Evolutionary conservation across 306 rosid genomes (phyloP), one percentile per base, ranked within the genome.

Genomic region (Hippophae tibetana): DNA sequence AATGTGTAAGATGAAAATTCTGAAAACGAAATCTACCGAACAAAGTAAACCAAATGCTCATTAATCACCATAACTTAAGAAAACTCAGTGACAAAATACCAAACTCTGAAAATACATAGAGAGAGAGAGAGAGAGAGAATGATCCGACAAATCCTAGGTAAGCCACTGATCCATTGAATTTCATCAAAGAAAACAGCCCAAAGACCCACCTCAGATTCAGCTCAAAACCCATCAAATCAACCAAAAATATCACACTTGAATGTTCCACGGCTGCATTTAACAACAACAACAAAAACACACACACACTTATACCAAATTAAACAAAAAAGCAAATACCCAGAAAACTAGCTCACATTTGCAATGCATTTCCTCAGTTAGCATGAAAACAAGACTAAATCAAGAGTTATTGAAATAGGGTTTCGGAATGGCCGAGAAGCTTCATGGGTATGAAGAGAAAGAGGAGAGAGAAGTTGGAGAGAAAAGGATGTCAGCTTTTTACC

Each of bases 21-120:
- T 3, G 48, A 57, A 14, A 56, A 31, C 38, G 1, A 31, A 18
- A 31, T 2, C 38, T 42, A 18, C 40, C 0, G 10, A 56, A 27
- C 57, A 46, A 25, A 47, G 14, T 49, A 27, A 49, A 68, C 50
- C 57, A 54, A 42, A 57, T 52, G 7, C 70, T 50, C 64, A 53
- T 18, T 61, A 10, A 13, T 65, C 41, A 47, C 31, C 40, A 45
- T 67, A 12, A 51, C 61, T 41, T 41, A 26, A 68, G 43, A 59
- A 48, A 57, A 59, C n/a, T 61, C 56, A 45, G 48, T 52, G 66
- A 43, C 63, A 81, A 81, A 78, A 83, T 85, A 79, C 63, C 64
- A 54, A 64, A 58, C 47, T 9, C 61, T 9, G 65, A 46, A 65
- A 65, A 60, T 43, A 26, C 38, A 42, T 23, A 42, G 43, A 56